These are phyloP conservation scores for Saccharomycopsis crataegensis DNA, from an alignment of 1,139 yeast genomes.

Conservation along the genomic window DNA sequence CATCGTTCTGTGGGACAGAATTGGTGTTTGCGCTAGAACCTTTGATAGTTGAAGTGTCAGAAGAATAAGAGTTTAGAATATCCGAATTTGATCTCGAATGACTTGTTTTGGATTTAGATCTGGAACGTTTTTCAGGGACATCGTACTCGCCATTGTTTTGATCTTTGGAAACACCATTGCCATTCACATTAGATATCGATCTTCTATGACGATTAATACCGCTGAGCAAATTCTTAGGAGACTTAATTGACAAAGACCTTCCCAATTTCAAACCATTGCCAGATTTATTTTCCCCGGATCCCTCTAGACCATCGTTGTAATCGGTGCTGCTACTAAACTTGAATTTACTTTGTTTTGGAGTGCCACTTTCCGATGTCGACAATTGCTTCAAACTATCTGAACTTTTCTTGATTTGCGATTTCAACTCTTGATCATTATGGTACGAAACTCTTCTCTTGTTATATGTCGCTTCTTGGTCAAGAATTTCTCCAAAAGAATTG, in stretches of 20 bases:
- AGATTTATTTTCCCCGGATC: background rate
- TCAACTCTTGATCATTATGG: slow-evolving; percentile 1
- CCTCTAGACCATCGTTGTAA: background rate
- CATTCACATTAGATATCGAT: background rate
- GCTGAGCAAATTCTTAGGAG: slow-evolving; percentile 30
- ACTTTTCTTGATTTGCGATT: slow-evolving; percentile 3
- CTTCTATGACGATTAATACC: slow-evolving; percentile 22
- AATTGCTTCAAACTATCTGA: slow-evolving; percentile 10
- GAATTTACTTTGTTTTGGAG: slow-evolving; percentile 18
- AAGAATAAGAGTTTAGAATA: slow-evolving; percentile 5
- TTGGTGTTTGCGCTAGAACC: background rate
- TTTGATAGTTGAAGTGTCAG: slow-evolving; percentile 7
- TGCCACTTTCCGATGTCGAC: slow-evolving; percentile 1
- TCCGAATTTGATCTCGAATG: slow-evolving; percentile 10
- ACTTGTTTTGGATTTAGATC: background rate
- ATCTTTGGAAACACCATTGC: background rate
- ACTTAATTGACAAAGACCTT: slow-evolving; percentile 26
- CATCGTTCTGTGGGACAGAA: background rate
- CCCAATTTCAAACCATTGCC: slow-evolving; percentile 8
- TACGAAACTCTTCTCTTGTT: background rate
- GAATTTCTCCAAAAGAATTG: background rate
- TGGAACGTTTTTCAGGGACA: background rate
- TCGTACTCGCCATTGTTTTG: background rate
- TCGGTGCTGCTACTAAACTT: background rate
- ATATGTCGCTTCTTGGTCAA: background rate